Conservation (phyloP, 2,329 filamentous ascomycete genomes). For the Monilinia fructicola region DNA sequence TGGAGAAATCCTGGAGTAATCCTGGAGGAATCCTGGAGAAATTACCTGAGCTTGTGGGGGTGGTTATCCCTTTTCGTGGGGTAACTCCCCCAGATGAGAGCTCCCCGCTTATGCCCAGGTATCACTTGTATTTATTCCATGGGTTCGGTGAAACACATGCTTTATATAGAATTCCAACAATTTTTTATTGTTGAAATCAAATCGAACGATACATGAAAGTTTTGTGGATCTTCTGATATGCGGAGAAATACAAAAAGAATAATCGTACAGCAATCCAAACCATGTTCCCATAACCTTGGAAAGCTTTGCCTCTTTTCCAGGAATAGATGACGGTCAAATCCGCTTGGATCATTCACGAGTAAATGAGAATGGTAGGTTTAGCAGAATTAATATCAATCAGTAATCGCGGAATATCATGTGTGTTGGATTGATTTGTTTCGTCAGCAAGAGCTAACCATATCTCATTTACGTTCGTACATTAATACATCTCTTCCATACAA, state of each 20-base stretch:
- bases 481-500: not conserved
- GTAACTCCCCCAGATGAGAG: slow-evolving; percentile 19
- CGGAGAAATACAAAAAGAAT: not conserved
- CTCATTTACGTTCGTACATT: not conserved
- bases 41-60: slow-evolving; percentile 8
- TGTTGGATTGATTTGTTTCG: not conserved
- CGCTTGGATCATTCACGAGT: slow-evolving; percentile 7
- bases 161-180: not conserved
- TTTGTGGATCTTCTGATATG: slow-evolving; percentile 3
- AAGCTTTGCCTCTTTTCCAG: not conserved
- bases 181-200: slow-evolving; percentile 2
- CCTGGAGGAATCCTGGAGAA: slow-evolving; percentile 19
- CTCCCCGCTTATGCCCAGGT: not conserved
- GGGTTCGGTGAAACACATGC: not conserved
- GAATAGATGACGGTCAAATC: not conserved
- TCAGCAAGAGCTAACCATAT: not conserved
- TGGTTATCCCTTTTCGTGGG: not conserved
- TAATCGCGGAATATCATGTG: not conserved
- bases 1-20: slow-evolving; percentile 10
- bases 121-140: too few species aligned
- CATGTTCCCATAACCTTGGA: not conserved
- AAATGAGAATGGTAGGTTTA: not conserved
- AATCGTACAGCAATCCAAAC: not conserved
- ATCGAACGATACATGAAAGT: not conserved
- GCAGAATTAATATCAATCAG: not conserved